phyloP scores from a whole-genome alignment of 345 rosid genomes.

The Citrus inodora region DNA sequence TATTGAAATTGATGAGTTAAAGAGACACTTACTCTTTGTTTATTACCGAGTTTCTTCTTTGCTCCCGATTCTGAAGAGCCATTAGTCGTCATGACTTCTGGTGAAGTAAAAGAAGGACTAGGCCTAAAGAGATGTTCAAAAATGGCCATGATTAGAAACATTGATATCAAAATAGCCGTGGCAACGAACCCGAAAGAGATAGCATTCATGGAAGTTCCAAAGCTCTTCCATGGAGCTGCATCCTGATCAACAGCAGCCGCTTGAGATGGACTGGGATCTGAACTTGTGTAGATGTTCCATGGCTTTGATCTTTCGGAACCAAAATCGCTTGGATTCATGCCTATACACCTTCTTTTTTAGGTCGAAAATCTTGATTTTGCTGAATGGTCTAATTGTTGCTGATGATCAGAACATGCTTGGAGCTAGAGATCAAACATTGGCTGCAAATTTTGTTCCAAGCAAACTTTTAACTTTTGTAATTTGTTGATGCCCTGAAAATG shows the following conservation, averaged over 20 bases:
- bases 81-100: constrained; percentile 24
- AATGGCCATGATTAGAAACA: constrained; percentile 94
- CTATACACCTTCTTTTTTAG: not conserved
- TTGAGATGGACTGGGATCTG: constrained; percentile 36
- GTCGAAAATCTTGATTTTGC: not conserved
- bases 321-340: constrained; percentile 42
- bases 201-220: constrained; percentile 73
- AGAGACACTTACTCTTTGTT: constrained; percentile 38
- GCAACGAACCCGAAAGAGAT: constrained; percentile 90
- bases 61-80: constrained; percentile 26
- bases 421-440: not conserved
- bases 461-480: not conserved
- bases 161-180: constrained; percentile 84
- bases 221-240: constrained; percentile 58
- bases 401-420: constrained; percentile 10
- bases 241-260: constrained; percentile 23
- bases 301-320: constrained; percentile 49
- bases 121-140: constrained; percentile 86
- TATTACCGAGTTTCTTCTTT: constrained; percentile 35
- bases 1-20: not conserved
- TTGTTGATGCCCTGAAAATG: constrained; percentile 14
- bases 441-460: not conserved
- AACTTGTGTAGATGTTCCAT: constrained; percentile 54
- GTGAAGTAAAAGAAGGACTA: constrained; percentile 53
- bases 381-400: not conserved